Base-by-base conservation (phyloP, 805 yeast genomes). In the Candida sanyiensis region DNA sequence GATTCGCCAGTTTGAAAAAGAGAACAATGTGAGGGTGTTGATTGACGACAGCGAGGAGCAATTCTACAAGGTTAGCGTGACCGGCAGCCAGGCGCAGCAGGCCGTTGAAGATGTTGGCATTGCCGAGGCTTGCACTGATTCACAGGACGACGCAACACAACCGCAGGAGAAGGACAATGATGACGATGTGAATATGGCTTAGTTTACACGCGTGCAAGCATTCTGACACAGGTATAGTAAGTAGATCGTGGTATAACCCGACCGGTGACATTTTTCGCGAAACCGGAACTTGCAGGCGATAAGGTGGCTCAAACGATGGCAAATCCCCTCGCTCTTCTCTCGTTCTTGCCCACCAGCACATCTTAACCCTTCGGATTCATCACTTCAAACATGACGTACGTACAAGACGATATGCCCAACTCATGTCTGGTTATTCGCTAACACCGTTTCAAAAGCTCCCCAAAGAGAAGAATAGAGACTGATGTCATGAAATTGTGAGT, bases 401-500 rank as follows among this genome's bases (percentile, higher is more conserved):
- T 19, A 18, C 12, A 4, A 29, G 20, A n/a, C n/a, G n/a, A n/a
- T n/a, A n/a, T n/a, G n/a, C n/a, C n/a, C n/a, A n/a, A n/a, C n/a
- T n/a, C n/a, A n/a, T n/a, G n/a, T n/a, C n/a, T n/a, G n/a, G n/a
- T n/a, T n/a, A n/a, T n/a, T n/a, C n/a, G n/a, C n/a, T n/a, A n/a
- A n/a, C n/a, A n/a, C n/a, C n/a, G n/a, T n/a, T n/a, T n/a, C n/a
- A n/a, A n/a, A n/a, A 54, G 59, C 15, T 52, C 59, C 16, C 51
- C 53, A 33, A 64, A 61, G 43, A 64, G 70, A 59, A 56, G 70
- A 48, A 89, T 93, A 48, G 96, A 89, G 57, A 85, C 93, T 21
- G 98, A 90, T 61, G 97, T 90, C 33, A 88, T 86, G 96, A 93
- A 89, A 61, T 70, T 90, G 74, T 83, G 61, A 56, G 82, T 70